phyloP scores from a whole-genome alignment of 2,329 filamentous ascomycete genomes.

The Fusarium sp. region DNA sequence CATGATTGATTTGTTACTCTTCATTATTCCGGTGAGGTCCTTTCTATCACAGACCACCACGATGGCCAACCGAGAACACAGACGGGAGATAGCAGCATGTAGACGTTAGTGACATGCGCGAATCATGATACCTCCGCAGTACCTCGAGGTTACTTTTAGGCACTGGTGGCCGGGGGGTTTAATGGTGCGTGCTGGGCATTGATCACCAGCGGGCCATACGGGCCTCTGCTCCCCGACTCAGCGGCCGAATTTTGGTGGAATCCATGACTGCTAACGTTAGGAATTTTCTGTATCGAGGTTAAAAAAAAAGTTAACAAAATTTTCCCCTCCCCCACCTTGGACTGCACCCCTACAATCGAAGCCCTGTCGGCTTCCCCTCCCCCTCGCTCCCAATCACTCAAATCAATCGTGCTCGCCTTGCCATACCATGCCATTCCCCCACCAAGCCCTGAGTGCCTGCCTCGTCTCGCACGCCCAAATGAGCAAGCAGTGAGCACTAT shows the following conservation, averaged over 20 bases:
- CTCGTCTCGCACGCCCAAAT: constrained; percentile 26
- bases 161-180: constrained; percentile 25
- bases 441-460: constrained; percentile 31
- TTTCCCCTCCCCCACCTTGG: constrained; percentile 34
- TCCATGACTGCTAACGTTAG: constrained; percentile 29
- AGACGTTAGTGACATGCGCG: constrained; percentile 19
- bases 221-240: constrained; percentile 33
- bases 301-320: constrained; percentile 36
- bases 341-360: constrained; percentile 25
- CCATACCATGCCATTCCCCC: constrained; percentile 38
- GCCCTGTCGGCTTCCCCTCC: constrained; percentile 38
- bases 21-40: constrained; percentile 15
- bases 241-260: constrained; percentile 28
- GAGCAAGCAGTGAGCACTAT: constrained; percentile 12
- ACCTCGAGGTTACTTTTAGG: constrained; percentile 32
- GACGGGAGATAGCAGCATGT: constrained; percentile 24
- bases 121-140: constrained; percentile 24
- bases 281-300: constrained; percentile 15
- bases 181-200: constrained; percentile 40
- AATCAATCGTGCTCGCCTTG: constrained; percentile 39
- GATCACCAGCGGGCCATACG: constrained; percentile 35
- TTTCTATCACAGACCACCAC: constrained; percentile 28
- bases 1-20: background rate
- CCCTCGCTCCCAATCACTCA: constrained; percentile 39
- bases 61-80: constrained; percentile 11